phyloP scores from a whole-genome alignment of 2,329 filamentous ascomycete genomes.

The Fusarium musae region DNA sequence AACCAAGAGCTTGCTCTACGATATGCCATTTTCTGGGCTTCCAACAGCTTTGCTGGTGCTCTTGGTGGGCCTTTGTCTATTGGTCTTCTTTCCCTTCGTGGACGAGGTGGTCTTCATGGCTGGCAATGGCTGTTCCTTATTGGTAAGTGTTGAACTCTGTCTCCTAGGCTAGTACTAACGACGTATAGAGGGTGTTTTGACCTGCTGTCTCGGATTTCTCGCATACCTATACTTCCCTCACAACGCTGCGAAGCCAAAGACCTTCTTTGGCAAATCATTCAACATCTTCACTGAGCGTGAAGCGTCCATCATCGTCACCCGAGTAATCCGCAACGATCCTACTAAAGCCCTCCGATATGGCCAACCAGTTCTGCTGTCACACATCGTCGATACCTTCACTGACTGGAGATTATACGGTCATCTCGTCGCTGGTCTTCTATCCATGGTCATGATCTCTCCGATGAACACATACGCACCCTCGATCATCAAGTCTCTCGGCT shows the following conservation, averaged over 20 bases:
- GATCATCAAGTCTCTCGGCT: constrained; percentile 46
- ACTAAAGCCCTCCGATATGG: constrained; percentile 43
- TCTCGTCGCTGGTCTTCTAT: constrained; percentile 40
- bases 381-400: constrained; percentile 42
- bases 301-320: constrained; percentile 43
- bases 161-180: not conserved
- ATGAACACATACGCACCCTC: constrained; percentile 48
- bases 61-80: constrained; percentile 44
- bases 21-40: constrained; percentile 48
- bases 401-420: constrained; percentile 48
- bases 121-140: constrained; percentile 49
- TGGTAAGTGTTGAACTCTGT: constrained; percentile 20
- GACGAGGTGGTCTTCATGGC: constrained; percentile 38
- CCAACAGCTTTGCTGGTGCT: constrained; percentile 44
- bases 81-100: constrained; percentile 43
- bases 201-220: constrained; percentile 34
- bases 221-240: constrained; percentile 47
- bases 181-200: constrained; percentile 42
- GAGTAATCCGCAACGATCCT: constrained; percentile 46
- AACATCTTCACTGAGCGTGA: constrained; percentile 42
- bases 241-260: constrained; percentile 40
- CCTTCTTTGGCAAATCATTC: constrained; percentile 41
- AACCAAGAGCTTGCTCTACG: constrained; percentile 45
- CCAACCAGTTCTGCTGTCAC: constrained; percentile 35
- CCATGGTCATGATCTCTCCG: constrained; percentile 48